phyloP scores from a whole-genome alignment of 805 yeast species.

The Danielia oregonensis region DNA sequence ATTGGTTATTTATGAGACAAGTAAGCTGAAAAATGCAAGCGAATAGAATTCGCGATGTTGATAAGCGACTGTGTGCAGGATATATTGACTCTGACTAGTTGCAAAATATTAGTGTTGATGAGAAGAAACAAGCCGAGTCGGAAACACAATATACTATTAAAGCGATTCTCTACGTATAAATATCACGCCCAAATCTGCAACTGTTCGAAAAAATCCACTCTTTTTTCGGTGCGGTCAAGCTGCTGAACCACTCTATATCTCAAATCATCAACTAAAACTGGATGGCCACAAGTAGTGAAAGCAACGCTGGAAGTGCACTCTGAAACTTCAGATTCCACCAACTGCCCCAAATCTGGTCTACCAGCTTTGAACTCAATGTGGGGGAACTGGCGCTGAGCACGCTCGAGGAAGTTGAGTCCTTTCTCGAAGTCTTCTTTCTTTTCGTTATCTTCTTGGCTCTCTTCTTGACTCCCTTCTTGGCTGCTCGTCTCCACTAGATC shows the following conservation, averaged over 20 bases:
- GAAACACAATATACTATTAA: too few relatives aligned
- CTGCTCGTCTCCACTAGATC: not conserved
- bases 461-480: too few relatives aligned
- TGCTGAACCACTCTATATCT: conserved; percentile 18
- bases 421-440: not conserved
- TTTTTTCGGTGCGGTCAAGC: conserved; percentile 15
- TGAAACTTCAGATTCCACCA: conserved; percentile 35
- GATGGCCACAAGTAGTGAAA: conserved; percentile 32
- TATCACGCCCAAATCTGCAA: conserved; percentile 21
- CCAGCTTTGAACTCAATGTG: conserved; percentile 17
- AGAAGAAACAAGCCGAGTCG: too few relatives aligned
- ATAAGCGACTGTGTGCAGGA: conserved; percentile 2
- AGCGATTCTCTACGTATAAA: too few relatives aligned
- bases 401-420: not conserved
- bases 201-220: conserved; percentile 18
- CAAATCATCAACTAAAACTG: conserved; percentile 30
- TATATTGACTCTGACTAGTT: too few relatives aligned
- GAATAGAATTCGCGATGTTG: conserved; percentile 13
- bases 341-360: conserved; percentile 44
- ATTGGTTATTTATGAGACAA: too few relatives aligned
- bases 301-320: conserved; percentile 40
- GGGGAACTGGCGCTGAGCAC: conserved; percentile 11
- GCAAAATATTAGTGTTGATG: too few relatives aligned
- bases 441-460: conserved; percentile 1
- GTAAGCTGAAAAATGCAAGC: conserved; percentile 1